Evolutionary conservation across 2,329 filamentous ascomycete species (phyloP).

Genomic region (Neonectria hederae): DNA sequence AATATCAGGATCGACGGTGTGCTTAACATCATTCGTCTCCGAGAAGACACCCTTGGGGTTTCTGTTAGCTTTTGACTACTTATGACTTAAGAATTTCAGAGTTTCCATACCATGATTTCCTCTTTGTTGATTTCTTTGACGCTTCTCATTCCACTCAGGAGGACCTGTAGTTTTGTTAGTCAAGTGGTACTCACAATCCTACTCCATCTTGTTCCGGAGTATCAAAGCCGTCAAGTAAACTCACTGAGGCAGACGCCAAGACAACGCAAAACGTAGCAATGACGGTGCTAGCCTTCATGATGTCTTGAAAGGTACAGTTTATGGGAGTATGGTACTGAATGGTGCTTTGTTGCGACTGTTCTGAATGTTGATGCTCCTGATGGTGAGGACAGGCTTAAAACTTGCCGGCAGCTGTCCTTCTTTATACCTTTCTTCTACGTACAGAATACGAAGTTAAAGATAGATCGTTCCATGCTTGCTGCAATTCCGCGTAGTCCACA

Average conservation of each 20-base stretch:
- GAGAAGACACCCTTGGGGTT: neutral
- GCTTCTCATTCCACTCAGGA: neutral
- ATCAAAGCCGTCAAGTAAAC: neutral
- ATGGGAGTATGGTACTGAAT: neutral
- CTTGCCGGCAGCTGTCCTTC: neutral
- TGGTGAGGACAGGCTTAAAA: neutral
- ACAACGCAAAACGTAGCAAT: neutral
- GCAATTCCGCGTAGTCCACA: no score
- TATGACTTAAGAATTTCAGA: neutral
- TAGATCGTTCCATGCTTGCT: neutral
- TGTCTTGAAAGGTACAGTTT: neutral
- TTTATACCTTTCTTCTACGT: neutral
- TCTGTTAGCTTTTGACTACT: neutral
- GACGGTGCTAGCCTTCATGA: conserved; percentile 6
- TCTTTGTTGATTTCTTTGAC: neutral
- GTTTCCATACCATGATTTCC: neutral
- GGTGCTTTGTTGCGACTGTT: neutral
- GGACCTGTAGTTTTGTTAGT: neutral
- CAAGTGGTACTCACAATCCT: neutral
- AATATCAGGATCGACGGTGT: neutral
- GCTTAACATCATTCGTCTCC: neutral
- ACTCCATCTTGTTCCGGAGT: neutral
- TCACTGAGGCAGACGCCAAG: conserved; percentile 10
- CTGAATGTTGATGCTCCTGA: neutral
- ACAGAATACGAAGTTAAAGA: neutral